Base-by-base conservation (phyloP, 2,329 filamentous ascomycete genomes). In the Epichloe aotearoae region DNA sequence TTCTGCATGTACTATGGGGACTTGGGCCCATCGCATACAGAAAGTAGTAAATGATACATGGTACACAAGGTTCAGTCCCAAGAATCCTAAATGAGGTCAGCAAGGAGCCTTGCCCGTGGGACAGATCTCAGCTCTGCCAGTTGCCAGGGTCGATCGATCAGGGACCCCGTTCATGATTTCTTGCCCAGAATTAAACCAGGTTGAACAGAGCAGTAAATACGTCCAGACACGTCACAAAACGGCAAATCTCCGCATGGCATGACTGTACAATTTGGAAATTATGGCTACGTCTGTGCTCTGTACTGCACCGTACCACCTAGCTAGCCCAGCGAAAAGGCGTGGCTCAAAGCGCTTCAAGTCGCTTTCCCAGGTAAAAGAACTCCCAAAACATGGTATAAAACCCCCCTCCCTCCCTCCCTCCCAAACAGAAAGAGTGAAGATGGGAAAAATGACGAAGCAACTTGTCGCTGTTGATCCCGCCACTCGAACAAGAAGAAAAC, bases 351-450 rank as follows among this genome's bases (percentile, higher is more conserved):
- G n/a, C n/a, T 11, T 1, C 5, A n/a, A 15, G n/a, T 38, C 37
- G 12, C 37, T 38, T 38, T 14, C 37, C 12, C 37, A 3, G 37
- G 37, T 6, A 38, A 43, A 42, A 43, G 17, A 56, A 56, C 54
- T 53, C 54, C 56, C 19, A 33, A 34, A 40, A 45, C n/a, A 48
- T 58, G 53, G 55, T 58, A 57, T 55, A 56, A 33, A 48, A 7
- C 23, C 6, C 23, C 44, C 44, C 38, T 8, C 1, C 26, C n/a
- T 8, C 52, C 54, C 43, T n/a, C n/a, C 26, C 5, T 8, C 53
- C 54, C 43, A 48, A 49, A 50, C 52, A 52, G 41, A 47, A 45
- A 53, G 55, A 49, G 49, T 23, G 43, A 57, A 52, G 17, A 55
- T 46, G 39, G 41, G 26, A n/a, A 17, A 39, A 45, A 49, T 3